Evolutionary conservation across 2,329 filamentous ascomycete species (phyloP), one percentile per base, ranked within the genome.

Genomic region (Ramularia endophylla): DNA sequence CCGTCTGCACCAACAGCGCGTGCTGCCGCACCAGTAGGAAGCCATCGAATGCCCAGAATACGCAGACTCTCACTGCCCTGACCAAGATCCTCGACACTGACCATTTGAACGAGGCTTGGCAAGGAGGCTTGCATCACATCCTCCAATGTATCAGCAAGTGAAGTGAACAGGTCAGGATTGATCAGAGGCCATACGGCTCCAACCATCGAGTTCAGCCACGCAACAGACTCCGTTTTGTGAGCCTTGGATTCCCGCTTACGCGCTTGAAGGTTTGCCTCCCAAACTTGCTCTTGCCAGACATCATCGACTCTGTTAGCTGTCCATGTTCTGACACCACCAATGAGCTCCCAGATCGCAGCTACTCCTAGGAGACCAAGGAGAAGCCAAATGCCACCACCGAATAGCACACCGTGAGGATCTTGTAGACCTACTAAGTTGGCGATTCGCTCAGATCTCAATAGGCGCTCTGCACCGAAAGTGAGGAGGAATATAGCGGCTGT

Each of bases 111-210:
- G 27, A 83, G 61, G 42, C 74, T 78, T 0, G 84, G 82, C 13
- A 87, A 65, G 7, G 80, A 84, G 2, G 83, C 83, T 64, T 87
- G 84, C 84, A 87, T 87, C 35, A 87, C 80, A 58, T 87, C 84
- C 62, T 87, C 84, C 3, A 88, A 72, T 19, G 77, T 83, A 53
- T 87, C 83, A 0, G 78, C 74, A 2, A 87, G 60, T 25, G 77
- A 78, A 1, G 75, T 72, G 53, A 87, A 87, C 2, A 88, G 69
- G 52, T 87, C 84, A 0, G 83, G 84, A 55, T 87, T 87, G 55
- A 87, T 73, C 20, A 88, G 69, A 0, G 82, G 81, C 84, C 84
- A 87, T 4, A 87, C 72, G 1, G 81, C 76, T 3, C 74, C 68
- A 6, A 87, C 57, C 1, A 87, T 60, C 4, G 77, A 81, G 56